These are phyloP conservation scores for Seiridium unicorne DNA, from an alignment of 2,329 filamentous ascomycete genomes.

Conservation along the genomic window DNA sequence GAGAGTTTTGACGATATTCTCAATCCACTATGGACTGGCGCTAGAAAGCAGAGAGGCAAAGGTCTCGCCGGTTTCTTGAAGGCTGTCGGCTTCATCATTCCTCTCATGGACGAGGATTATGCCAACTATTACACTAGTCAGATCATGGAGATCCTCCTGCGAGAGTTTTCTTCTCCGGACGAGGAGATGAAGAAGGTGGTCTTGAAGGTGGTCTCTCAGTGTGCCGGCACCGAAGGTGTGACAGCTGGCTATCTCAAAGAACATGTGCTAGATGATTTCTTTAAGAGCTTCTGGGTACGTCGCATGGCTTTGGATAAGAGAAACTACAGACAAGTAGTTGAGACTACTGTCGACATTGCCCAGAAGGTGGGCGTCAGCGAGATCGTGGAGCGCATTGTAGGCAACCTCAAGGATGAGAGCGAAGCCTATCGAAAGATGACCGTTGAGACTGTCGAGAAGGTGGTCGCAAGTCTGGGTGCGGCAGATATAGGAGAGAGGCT, in stretches of 20 bases:
- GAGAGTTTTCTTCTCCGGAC: constrained; percentile 94
- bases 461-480: constrained; percentile 87
- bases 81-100: constrained; percentile 96
- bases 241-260: constrained; percentile 94
- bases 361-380: constrained; percentile 98
- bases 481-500: constrained; percentile 91
- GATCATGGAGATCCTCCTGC: constrained; percentile 96
- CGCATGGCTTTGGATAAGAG: constrained; percentile 96
- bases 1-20: constrained; percentile 98
- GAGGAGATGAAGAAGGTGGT: constrained; percentile 99
- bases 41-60: constrained; percentile 93
- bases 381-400: constrained; percentile 89
- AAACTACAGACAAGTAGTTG: constrained; percentile 96
- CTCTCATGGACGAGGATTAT: constrained; percentile 98
- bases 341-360: constrained; percentile 94
- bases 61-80: constrained; percentile 94
- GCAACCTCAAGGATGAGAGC: constrained; percentile 96
- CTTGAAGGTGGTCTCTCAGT: constrained; percentile 94
- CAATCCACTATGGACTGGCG: constrained; percentile 95
- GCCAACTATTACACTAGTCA: constrained; percentile 98
- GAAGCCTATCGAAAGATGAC: constrained; percentile 99
- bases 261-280: constrained; percentile 92
- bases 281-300: constrained; percentile 98
- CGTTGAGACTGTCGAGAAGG: constrained; percentile 94
- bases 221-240: constrained; percentile 89